Evolutionary conservation across 345 rosid species (phyloP), one percentile per base, ranked within the genome.

Genomic region (Aquilaria yunnanensis): DNA sequence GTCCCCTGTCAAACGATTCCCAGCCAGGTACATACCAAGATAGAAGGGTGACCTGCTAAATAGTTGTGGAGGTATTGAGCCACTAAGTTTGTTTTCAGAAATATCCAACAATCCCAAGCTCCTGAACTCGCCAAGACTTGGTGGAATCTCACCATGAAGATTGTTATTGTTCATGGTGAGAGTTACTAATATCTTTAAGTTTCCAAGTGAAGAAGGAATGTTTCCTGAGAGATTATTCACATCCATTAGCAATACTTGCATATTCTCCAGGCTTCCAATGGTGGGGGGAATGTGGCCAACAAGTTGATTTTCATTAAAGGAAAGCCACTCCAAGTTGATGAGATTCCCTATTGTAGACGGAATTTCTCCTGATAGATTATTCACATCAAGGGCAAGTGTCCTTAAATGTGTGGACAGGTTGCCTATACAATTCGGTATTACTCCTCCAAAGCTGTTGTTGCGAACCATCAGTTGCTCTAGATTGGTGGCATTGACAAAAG

Each of bases 61-160:
- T 62, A 58, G 51, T 80, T 78, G 31, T 23, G 23, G 23, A 23
- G 23, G 23, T 23, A 23, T 23, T 23, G 23, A 23, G 23, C 23
- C 23, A 23, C 4, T 73, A 2, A 60, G 48, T 13, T 61, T 52
- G 70, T 79, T 75, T 12, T 56, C 54, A 31, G 80, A 73, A 14
- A 75, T 32, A 50, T 65, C 52, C 7, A 79, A 48, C 45, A 14
- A 31, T 52, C 11, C 52, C 55, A 79, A 68, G 0, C 56, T 65
- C 2, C 47, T 14, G 14, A 66, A 72, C 14, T 65, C 46, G 14
- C 78, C 78, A 13, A 70, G 64, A 53, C 65, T 76, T 2, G 60
- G 32, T n/a, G 83, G 80, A 14, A 76, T 75, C 54, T 48, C 56
- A 10, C 83, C 83, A 10, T 67, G 66, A 0, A 71, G 55, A 16